Evolutionary conservation across 2,329 filamentous ascomycete genomes (phyloP), one percentile per base, ranked within the genome.

Genomic region (Fusarium transvaalense): DNA sequence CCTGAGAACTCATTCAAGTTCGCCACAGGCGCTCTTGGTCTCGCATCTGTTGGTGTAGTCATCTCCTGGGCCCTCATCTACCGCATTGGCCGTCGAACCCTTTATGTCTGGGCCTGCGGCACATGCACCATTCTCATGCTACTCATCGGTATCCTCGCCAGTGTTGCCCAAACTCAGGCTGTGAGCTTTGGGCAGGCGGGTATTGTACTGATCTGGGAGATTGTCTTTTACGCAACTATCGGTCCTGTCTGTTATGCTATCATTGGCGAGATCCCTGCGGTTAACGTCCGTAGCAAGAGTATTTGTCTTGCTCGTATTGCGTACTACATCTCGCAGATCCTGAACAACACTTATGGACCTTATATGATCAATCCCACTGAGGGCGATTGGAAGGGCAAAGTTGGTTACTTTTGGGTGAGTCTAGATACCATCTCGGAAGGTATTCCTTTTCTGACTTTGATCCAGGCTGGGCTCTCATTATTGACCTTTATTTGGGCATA

Each of bases 211-310:
- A 76, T 82, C 25, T 85, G 82, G 81, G 79, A 82, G 12, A 74
- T 81, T 23, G 71, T 77, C 8, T 83, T 82, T 69, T 79, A 77
- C n/a, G 77, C 82, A 42, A 79, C 80, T 2, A 78, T 82, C 19
- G 82, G 81, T 0, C 82, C 82, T 1, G 78, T 83, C 21, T 79
- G 78, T 53, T 83, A 82, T 69, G 80, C 80, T 6, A 74, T 83
- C 35, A 76, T 82, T 0, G 75, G 80, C 2, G 82, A 83, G 71
- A 77, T 80, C 2, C 79, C 79, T 0, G 80, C 80, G 0, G 80
- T 79, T 0, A 78, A 80, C 15, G 73, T 83, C 17, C 75, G 81
- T 1, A 79, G 80, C 6, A 79, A 83, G 66, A 82, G 81, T 0
- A 78, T 83, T 4, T 82, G 81, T 0, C 63, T 82, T 4, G 81